Evolutionary conservation across 2,329 filamentous ascomycete species (phyloP).

Genomic region (Fusarium austroafricanum): DNA sequence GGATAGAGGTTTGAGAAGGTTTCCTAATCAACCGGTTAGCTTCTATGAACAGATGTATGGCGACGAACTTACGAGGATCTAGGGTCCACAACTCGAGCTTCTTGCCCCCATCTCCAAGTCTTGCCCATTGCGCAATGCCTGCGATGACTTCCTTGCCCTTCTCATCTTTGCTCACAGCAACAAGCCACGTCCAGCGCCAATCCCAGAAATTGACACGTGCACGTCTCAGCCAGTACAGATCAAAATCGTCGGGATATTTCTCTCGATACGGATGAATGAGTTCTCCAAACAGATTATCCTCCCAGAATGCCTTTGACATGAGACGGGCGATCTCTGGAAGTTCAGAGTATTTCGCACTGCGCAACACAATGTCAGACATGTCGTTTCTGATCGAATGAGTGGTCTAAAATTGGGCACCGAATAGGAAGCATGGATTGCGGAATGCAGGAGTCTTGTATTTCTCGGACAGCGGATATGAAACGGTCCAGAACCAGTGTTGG

Average conservation of each 20-base stretch:
- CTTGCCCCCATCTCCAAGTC: slow-evolving; percentile 29
- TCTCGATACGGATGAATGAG: slow-evolving; percentile 52
- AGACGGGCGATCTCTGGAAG: slow-evolving; percentile 46
- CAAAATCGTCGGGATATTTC: slow-evolving; percentile 47
- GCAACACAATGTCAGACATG: slow-evolving; percentile 32
- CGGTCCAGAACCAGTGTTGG: not conserved
- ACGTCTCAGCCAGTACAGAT: slow-evolving; percentile 47
- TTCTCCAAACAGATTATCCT: slow-evolving; percentile 50
- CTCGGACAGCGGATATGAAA: not conserved
- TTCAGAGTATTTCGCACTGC: slow-evolving; percentile 39
- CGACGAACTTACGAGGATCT: slow-evolving; percentile 36
- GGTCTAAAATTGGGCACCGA: not conserved
- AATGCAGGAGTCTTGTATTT: slow-evolving; percentile 14
- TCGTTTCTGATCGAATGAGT: not conserved
- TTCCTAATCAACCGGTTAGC: slow-evolving; percentile 17
- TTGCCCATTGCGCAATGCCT: slow-evolving; percentile 35
- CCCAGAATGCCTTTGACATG: slow-evolving; percentile 48
- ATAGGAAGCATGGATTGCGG: not conserved
- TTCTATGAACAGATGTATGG: no score
- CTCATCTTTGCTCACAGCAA: slow-evolving; percentile 41
- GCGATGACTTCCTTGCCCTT: slow-evolving; percentile 21
- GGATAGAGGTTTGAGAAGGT: slow-evolving; percentile 32
- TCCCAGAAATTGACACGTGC: slow-evolving; percentile 46
- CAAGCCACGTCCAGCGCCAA: slow-evolving; percentile 43
- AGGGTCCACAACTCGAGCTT: slow-evolving; percentile 20